Evolutionary conservation across 179 eudicot species (phyloP).

Genomic region (Drosera spatulata): DNA sequence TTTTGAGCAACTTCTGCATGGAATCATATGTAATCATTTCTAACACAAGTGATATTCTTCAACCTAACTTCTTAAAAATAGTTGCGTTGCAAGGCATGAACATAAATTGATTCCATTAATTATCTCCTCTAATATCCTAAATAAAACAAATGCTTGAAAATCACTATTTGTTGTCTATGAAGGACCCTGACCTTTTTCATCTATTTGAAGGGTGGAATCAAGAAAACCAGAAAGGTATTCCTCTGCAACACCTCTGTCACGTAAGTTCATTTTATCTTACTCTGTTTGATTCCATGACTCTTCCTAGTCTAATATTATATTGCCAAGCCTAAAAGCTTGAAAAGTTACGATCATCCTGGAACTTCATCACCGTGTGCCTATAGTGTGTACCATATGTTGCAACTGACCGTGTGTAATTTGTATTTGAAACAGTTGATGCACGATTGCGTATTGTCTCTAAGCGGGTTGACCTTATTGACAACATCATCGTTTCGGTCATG

Average conservation of each 20-base stretch:
- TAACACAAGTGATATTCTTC: too few relatives aligned
- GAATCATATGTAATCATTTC: too few relatives aligned
- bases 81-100: too few relatives aligned
- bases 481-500: constrained; percentile 80
- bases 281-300: too few relatives aligned
- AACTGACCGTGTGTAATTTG: constrained; percentile 11
- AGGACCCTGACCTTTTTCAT: constrained; percentile 58
- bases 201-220: constrained; percentile 90
- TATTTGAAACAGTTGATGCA: constrained; percentile 75
- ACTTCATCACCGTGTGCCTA: neutral
- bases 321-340: too few relatives aligned
- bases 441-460: constrained; percentile 94
- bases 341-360: neutral
- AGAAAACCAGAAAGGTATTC: constrained; percentile 99
- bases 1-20: too few relatives aligned
- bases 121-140: neutral
- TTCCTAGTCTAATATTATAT: too few relatives aligned
- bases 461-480: constrained; percentile 83
- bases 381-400: neutral
- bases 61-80: too few relatives aligned
- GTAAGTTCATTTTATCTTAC: constrained; percentile 38
- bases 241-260: constrained; percentile 95
- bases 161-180: constrained; percentile 29
- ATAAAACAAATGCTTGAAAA: constrained; percentile 10
- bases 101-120: neutral